Evolutionary conservation across 768 basidiomycete species (phyloP).

Genomic region (Amanita exitialis): DNA sequence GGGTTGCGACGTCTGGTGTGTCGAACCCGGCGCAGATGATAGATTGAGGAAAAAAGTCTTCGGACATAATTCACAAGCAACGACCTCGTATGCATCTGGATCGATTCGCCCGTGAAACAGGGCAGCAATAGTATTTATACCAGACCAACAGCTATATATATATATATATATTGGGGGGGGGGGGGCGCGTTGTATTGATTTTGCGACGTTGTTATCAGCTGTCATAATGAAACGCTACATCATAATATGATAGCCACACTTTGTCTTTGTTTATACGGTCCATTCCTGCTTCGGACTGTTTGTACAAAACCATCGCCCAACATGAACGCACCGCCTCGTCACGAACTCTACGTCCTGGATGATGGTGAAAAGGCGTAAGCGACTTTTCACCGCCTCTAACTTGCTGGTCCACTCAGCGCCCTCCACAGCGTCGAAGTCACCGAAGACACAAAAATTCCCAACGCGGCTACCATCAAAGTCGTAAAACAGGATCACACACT

Average conservation of each 20-base stretch:
- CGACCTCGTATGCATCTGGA: too few relatives aligned
- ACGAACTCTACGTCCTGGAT: constrained; percentile 84
- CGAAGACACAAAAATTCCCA: constrained; percentile 97
- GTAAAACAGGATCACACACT: constrained; percentile 97
- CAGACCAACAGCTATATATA: too few relatives aligned
- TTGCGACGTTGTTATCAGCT: background rate
- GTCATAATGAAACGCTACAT: too few relatives aligned
- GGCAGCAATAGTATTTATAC: too few relatives aligned
- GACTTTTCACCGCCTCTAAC: constrained; percentile 1
- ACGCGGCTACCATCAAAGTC: constrained; percentile 91
- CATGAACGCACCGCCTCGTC: constrained; percentile 95
- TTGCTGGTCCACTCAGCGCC: constrained; percentile 6
- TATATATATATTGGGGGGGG: too few relatives aligned
- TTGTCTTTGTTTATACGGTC: background rate
- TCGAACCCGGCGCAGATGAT: too few relatives aligned
- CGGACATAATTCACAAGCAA: too few relatives aligned
- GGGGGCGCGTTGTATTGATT: too few relatives aligned
- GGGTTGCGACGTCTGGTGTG: too few relatives aligned
- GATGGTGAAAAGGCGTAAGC: constrained; percentile 93
- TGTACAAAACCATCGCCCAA: background rate
- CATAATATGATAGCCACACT: background rate
- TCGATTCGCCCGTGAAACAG: too few relatives aligned
- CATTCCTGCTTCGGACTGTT: background rate
- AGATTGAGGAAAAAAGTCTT: too few relatives aligned
- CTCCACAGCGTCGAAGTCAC: constrained; percentile 68